Evolutionary conservation across 2,329 filamentous ascomycete genomes (phyloP).

Genomic region (Hypoxylon sp.): DNA sequence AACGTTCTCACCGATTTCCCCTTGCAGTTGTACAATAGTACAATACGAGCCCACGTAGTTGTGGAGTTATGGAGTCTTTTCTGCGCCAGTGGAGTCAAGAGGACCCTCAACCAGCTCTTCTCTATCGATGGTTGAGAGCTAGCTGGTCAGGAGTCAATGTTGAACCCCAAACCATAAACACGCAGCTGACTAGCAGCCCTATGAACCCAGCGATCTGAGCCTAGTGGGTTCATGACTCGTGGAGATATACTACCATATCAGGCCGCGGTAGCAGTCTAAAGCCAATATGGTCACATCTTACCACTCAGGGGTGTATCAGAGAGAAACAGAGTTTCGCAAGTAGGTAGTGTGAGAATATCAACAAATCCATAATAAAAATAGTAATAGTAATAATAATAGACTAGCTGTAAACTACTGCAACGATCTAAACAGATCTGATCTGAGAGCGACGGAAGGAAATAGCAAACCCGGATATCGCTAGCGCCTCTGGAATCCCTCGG

Average conservation of each 20-base stretch:
- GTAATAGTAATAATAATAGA: slow-evolving; percentile 10
- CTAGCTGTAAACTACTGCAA: slow-evolving; percentile 28
- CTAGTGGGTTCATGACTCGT: slow-evolving; percentile 18
- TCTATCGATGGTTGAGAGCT: background rate
- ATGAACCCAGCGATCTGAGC: slow-evolving; percentile 6
- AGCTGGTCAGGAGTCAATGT: background rate
- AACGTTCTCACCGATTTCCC: slow-evolving; percentile 11
- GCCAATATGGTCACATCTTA: slow-evolving; percentile 5
- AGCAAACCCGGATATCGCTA: slow-evolving; percentile 39
- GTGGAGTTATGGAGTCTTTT: slow-evolving; percentile 3
- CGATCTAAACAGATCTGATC: slow-evolving; percentile 25
- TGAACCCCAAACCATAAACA: slow-evolving; percentile 13
- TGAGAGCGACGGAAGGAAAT: slow-evolving; percentile 25
- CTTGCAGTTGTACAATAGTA: slow-evolving; percentile 3
- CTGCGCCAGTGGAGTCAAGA: background rate
- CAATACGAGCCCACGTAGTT: slow-evolving; percentile 1
- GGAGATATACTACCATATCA: background rate
- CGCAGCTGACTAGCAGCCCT: slow-evolving; percentile 19
- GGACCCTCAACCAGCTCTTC: background rate
- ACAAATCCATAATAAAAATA: slow-evolving; percentile 31
- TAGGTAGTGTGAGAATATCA: slow-evolving; percentile 13
- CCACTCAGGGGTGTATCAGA: background rate
- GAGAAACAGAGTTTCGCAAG: slow-evolving; percentile 4
- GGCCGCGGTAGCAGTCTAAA: background rate
- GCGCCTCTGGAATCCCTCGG: slow-evolving; percentile 25